Conservation (phyloP, 495 filamentous ascomycete species). For the Hypoxylon fuscum region DNA sequence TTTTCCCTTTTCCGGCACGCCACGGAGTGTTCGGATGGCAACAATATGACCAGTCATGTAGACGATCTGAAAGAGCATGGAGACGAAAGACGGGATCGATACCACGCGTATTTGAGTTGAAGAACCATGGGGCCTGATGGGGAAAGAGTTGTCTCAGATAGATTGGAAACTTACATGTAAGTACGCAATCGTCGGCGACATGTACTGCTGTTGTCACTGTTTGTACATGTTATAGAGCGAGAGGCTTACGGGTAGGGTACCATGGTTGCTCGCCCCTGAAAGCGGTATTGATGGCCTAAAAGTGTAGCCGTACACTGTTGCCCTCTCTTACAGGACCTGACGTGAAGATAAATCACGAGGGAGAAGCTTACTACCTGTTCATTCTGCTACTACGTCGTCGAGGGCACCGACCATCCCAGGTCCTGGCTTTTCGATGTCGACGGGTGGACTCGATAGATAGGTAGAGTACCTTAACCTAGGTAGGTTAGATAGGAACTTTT, state of each 20-base stretch:
- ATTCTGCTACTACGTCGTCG: not conserved
- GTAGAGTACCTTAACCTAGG: too few species aligned
- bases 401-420: not conserved
- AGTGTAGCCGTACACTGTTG: too few species aligned
- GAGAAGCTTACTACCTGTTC: too few species aligned
- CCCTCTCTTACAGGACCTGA: too few species aligned
- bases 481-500: not conserved
- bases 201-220: not conserved
- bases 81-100: not conserved
- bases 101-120: not conserved
- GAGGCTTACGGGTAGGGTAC: too few species aligned
- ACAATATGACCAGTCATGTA: not conserved
- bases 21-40: conserved; percentile 11
- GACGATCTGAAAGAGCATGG: not conserved
- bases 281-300: not conserved
- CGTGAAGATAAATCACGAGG: too few species aligned
- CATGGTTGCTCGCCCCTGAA: conserved; percentile 1
- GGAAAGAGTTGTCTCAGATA: conserved; percentile 5
- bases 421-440: not conserved
- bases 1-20: conserved; percentile 1
- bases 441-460: not conserved
- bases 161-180: conserved; percentile 5
- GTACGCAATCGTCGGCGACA: not conserved
- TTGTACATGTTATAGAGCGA: not conserved
- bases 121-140: not conserved